Evolutionary conservation across 1,284 basidiomycete species (phyloP), one percentile per base, ranked within the genome.

Genomic region (Leccinum subrobustum): DNA sequence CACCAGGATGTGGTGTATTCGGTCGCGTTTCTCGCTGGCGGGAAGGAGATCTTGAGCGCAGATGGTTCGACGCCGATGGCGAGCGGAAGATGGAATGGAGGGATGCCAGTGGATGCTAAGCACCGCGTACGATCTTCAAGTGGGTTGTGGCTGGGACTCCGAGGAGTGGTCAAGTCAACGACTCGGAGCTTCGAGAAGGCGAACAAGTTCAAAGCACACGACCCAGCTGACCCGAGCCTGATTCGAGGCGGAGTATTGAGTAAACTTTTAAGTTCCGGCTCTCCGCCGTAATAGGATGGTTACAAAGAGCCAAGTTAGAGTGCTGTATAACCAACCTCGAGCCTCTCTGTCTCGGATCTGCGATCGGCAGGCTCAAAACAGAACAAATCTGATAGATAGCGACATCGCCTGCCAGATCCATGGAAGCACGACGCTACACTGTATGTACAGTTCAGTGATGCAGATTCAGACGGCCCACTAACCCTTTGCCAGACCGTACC

Each of bases 381-480:
- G 18, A 33, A 33, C 6, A 39, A 39, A 59, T 35, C 8, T 8
- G 23, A 7, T 25, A 18, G 52, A 14, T 5, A n/a, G 37, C 8
- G 20, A 33, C n/a, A 31, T 52, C 31, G 20, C 11, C 14, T 7
- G 7, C 6, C 18, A 42, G 51, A 35, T 33, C 5, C 33, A 69
- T 67, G 68, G n/a, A 47, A 52, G 47, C 25, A 23, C 60, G 65
- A 53, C 39, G 50, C 47, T 69, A 72, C 33, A 61, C 61, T 6
- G 70, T 69, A 20, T 57, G 67, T 69, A 9, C 37, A 27, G 23
- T 61, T 55, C 25, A 4, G 8, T 31, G 18, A 11, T 12, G n/a
- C 18, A 20, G 39, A 27, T 14, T 9, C 35, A 27, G 52, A 53
- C 20, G 8, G 20, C 39, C 7, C 8, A 56, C 57, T 64, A 29